Evolutionary conservation across 805 yeast species (phyloP), one percentile per base, ranked within the genome.

Genomic region (Diddensiella caesifluorescens): DNA sequence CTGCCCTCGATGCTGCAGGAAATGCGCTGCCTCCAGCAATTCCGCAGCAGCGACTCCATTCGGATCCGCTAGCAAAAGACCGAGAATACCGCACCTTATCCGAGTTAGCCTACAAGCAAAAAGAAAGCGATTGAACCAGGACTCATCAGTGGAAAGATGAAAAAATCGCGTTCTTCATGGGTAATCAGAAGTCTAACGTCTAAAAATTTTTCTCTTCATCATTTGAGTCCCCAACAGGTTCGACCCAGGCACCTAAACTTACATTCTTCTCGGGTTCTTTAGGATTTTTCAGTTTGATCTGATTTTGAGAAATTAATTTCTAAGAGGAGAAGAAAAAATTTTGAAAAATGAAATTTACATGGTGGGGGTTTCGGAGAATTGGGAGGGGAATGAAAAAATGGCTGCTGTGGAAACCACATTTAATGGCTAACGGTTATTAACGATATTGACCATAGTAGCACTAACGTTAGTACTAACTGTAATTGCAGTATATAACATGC

Each of bases 1-100:
- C 68, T 92, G 98, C 35, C 98, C 98, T 60, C 98, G 77, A 61
- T 92, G 98, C 62, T 92, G 98, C 48, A 92, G 70, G 62, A 83
- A 90, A 68, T 88, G 77, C 49, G 90, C 82, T 4, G 95, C 96
- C 61, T 92, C 98, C 43, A 87, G 80, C 34, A 92, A 71, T 58
- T 89, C 97, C 4, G 95, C 79, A 9, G 95, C 95, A 37, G 84
- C 96, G 44, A 75, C 73, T 37, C 71, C 72, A 19, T 70, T 62
- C 52, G 79, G 83, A 62, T 87, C 83, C 9, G 95, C 85, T 44
- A 86, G 71, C 32, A 87, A 83, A 40, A 90, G 73, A 45, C 95
- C 98, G 54, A 90, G 68, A 49, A 92, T 81, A 55, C 98, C 98
- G 78, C 98, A 92, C 98, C 90, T 92, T 12, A 30, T 22, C 40